phyloP scores from a whole-genome alignment of 371 early-diverging fungal species.

The Capillidium rhysosporum region DNA sequence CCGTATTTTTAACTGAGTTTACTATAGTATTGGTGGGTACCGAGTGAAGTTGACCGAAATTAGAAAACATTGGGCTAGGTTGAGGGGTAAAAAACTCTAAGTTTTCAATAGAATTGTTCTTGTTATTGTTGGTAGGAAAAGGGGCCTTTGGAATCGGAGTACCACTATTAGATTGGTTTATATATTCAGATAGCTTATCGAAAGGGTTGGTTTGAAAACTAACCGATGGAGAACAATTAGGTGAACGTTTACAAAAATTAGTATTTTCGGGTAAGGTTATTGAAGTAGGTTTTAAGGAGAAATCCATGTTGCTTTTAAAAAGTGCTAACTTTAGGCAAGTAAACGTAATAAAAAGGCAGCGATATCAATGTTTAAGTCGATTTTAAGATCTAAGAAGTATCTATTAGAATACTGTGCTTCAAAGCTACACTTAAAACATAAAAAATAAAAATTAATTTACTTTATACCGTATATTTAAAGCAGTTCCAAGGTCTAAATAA shows the following conservation, averaged over 20 bases:
- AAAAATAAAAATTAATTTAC: no score
- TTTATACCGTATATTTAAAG: no score
- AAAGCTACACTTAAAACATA: no score
- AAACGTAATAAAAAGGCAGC: no score
- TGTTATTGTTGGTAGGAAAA: neutral
- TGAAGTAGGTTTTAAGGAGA: constrained; percentile 6
- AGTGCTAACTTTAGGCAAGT: no score
- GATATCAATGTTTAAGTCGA: no score
- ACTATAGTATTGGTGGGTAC: neutral
- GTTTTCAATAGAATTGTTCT: neutral
- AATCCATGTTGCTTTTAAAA: neutral
- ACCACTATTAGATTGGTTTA: neutral
- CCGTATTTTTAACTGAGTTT: neutral
- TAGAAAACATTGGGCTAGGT: neutral
- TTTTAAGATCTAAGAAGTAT: no score
- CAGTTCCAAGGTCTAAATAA: no score
- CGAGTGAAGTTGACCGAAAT: neutral
- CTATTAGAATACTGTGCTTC: no score
- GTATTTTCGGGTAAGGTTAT: neutral
- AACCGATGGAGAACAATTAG: neutral
- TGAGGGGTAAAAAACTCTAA: neutral
- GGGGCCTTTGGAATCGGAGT: constrained; percentile 1
- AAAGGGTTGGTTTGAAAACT: constrained; percentile 1
- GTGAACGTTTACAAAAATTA: neutral
- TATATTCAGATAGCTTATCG: neutral